Conservation (phyloP, 2,329 filamentous ascomycete species). For the Endothia cerciana region DNA sequence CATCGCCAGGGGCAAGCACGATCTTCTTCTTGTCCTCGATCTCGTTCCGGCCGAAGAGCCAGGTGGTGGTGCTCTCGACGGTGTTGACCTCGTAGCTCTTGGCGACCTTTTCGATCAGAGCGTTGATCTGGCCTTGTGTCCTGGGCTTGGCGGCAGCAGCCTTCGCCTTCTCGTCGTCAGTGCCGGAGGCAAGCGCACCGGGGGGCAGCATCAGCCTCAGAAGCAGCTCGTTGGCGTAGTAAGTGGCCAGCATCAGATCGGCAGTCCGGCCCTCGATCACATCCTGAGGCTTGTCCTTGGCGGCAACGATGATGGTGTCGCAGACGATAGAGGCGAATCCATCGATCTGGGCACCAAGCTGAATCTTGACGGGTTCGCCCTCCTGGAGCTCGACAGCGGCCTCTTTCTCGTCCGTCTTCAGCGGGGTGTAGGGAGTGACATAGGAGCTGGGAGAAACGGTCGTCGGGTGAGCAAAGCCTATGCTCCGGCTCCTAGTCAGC, state of each 20-base stretch:
- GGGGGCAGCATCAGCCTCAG: conserved; percentile 89
- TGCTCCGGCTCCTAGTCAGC: conserved; percentile 11
- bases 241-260: conserved; percentile 85
- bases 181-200: conserved; percentile 79
- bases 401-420: conserved; percentile 85
- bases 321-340: conserved; percentile 96
- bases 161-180: conserved; percentile 95
- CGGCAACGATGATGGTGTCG: conserved; percentile 79
- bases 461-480: conserved; percentile 89
- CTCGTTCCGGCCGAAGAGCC: conserved; percentile 95
- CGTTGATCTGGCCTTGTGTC: conserved; percentile 84
- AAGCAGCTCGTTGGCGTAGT: conserved; percentile 96
- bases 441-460: conserved; percentile 93
- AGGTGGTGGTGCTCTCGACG: conserved; percentile 97
- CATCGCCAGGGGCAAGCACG: conserved; percentile 83
- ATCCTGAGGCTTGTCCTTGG: conserved; percentile 63
- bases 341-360: conserved; percentile 98
- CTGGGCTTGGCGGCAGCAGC: conserved; percentile 80
- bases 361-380: conserved; percentile 92
- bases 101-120: conserved; percentile 86
- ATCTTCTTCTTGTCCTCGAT: conserved; percentile 99
- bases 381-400: conserved; percentile 78
- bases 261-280: conserved; percentile 76
- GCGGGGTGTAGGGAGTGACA: conserved; percentile 94
- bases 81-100: conserved; percentile 90